phyloP scores from a whole-genome alignment of 75 land plant genomes.

The Chamaecyparis obtusa region DNA sequence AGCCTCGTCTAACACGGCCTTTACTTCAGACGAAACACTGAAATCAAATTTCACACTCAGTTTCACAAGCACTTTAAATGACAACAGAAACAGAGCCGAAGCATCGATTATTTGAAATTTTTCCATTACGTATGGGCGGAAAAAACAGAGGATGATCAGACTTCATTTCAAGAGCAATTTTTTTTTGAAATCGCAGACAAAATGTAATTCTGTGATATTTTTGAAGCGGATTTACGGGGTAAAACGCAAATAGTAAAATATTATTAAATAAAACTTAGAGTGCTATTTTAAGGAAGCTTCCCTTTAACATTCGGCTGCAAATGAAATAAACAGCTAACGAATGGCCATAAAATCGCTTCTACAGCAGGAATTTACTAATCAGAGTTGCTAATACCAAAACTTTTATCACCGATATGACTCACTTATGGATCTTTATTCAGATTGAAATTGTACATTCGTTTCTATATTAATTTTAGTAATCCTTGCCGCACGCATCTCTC shows the following conservation, averaged over 20 bases:
- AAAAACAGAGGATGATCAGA: background rate
- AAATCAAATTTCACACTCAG: background rate
- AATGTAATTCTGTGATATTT: background rate
- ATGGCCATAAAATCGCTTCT: background rate
- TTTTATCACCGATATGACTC: background rate
- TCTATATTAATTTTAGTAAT: background rate
- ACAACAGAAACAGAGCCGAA: too few species aligned
- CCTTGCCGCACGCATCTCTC: background rate
- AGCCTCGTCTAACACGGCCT: constrained; percentile 44
- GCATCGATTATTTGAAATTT: background rate
- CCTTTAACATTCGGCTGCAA: background rate
- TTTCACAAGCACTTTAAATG: too few species aligned
- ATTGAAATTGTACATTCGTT: background rate
- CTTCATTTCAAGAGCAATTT: background rate
- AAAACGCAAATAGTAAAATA: background rate
- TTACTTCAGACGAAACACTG: constrained; percentile 64
- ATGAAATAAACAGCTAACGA: background rate
- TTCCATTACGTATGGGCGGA: background rate
- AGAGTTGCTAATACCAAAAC: background rate
- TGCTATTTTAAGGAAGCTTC: background rate
- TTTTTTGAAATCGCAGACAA: background rate
- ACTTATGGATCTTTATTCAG: background rate
- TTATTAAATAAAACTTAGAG: background rate
- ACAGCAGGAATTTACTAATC: background rate
- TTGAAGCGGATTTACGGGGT: background rate